Evolutionary conservation across 2,329 filamentous ascomycete species (phyloP).

Genomic region (Fonsecaea nubica): DNA sequence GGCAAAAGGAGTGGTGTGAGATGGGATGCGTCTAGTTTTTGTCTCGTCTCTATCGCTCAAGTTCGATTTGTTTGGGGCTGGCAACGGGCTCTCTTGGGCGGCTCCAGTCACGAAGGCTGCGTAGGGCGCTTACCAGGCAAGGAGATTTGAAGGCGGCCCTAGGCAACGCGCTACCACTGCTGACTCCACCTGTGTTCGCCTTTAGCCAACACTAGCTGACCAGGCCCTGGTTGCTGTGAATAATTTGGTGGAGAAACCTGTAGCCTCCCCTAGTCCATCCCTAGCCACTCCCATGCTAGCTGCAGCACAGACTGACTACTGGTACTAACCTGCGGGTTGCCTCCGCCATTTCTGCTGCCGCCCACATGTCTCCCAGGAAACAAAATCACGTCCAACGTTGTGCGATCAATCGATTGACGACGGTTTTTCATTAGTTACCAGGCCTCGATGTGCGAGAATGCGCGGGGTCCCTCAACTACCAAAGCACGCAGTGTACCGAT

Average conservation of each 20-base stretch:
- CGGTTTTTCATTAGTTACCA: background rate
- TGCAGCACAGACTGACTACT: background rate
- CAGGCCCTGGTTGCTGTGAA: conserved; percentile 2
- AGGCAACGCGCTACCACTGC: conserved; percentile 15
- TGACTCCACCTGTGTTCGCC: conserved; percentile 9
- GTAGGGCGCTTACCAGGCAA: conserved; percentile 13
- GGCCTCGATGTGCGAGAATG: background rate
- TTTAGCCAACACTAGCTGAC: conserved; percentile 9
- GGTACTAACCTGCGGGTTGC: background rate
- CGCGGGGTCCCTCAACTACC: background rate
- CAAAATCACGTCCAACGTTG: conserved; percentile 1
- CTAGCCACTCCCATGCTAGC: conserved; percentile 1
- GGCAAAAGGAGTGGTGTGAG: conserved; percentile 21
- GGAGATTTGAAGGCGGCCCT: conserved; percentile 30
- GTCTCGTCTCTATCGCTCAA: conserved; percentile 10
- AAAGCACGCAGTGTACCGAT: background rate
- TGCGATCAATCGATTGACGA: background rate
- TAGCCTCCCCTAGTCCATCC: background rate
- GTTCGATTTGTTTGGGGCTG: conserved; percentile 20
- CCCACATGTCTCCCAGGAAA: conserved; percentile 7
- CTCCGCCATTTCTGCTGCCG: conserved; percentile 3
- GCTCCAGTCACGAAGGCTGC: conserved; percentile 17
- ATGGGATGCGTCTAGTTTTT: conserved; percentile 26
- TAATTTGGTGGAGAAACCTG: conserved; percentile 7
- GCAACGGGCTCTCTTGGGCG: conserved; percentile 16